phyloP scores from a whole-genome alignment of 2,329 filamentous ascomycete species.

The Claviceps quebecensis region DNA sequence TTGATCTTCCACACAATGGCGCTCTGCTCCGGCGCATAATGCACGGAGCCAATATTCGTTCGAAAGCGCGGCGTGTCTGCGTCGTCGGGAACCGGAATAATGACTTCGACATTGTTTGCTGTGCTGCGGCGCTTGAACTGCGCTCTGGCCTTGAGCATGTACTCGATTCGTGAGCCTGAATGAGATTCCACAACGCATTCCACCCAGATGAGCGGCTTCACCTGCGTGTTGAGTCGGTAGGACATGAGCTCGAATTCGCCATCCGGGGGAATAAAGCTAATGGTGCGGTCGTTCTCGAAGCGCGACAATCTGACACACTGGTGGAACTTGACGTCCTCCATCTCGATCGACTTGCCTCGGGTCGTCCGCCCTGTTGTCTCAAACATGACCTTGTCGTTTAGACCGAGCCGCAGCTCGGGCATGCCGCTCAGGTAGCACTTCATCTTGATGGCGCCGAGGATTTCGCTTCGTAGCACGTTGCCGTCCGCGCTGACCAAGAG shows the following conservation, averaged over 20 bases:
- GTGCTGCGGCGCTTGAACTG: conserved; percentile 97
- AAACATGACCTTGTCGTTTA: conserved; percentile 99
- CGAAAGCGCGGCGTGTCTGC: conserved; percentile 92
- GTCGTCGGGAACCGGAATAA: conserved; percentile 92
- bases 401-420: conserved; percentile 82
- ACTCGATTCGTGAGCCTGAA: conserved; percentile 89
- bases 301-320: conserved; percentile 90
- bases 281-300: conserved; percentile 97
- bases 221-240: conserved; percentile 94
- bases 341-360: conserved; percentile 92
- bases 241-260: conserved; percentile 99
- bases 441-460: conserved; percentile 96
- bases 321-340: conserved; percentile 99
- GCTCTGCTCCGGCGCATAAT: conserved; percentile 94
- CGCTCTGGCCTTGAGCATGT: conserved; percentile 95
- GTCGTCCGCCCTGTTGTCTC: conserved; percentile 92
- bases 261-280: conserved; percentile 96
- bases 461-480: conserved; percentile 91
- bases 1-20: conserved; percentile 99
- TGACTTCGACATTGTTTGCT: conserved; percentile 97
- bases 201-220: conserved; percentile 97
- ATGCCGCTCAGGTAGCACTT: conserved; percentile 98
- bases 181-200: conserved; percentile 96
- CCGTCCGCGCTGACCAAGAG: conserved; percentile 86
- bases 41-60: conserved; percentile 92